Evolutionary conservation across 176 grass and related monocot genomes (phyloP).

Genomic region (Ensete glaucum): DNA sequence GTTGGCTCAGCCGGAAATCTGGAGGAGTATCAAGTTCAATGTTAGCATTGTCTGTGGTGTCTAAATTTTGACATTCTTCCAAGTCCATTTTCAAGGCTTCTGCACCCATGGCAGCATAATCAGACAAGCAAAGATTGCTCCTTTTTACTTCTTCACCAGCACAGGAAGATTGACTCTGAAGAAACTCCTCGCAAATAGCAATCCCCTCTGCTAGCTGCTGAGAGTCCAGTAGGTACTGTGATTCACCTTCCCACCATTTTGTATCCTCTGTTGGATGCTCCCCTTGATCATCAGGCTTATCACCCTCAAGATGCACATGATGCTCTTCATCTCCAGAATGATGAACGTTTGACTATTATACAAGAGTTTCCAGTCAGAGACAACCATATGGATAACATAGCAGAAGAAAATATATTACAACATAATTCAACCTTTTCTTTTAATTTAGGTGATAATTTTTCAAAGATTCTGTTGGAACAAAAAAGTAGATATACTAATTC

Average conservation of each 20-base stretch:
- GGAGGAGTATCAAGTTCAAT: constrained; percentile 33
- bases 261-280: constrained; percentile 42
- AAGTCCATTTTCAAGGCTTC: constrained; percentile 82
- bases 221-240: constrained; percentile 65
- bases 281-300: constrained; percentile 42
- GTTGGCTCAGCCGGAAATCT: constrained; percentile 76
- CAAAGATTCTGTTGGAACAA: not conserved
- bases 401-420: not conserved
- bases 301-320: constrained; percentile 13
- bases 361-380: not conserved
- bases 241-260: constrained; percentile 66
- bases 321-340: constrained; percentile 37
- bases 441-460: not conserved
- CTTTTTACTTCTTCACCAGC: constrained; percentile 32
- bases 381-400: not conserved
- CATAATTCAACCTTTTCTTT: not conserved
- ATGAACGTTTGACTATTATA: not conserved
- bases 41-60: constrained; percentile 23
- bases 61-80: constrained; percentile 52
- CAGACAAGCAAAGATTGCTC: constrained; percentile 34
- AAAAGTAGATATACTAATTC: not conserved
- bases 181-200: constrained; percentile 68
- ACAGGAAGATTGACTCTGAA: constrained; percentile 72
- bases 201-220: constrained; percentile 75
- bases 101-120: constrained; percentile 47